Conservation (phyloP, 257 asterid species). For the Dorcoceras hygrometricum region DNA sequence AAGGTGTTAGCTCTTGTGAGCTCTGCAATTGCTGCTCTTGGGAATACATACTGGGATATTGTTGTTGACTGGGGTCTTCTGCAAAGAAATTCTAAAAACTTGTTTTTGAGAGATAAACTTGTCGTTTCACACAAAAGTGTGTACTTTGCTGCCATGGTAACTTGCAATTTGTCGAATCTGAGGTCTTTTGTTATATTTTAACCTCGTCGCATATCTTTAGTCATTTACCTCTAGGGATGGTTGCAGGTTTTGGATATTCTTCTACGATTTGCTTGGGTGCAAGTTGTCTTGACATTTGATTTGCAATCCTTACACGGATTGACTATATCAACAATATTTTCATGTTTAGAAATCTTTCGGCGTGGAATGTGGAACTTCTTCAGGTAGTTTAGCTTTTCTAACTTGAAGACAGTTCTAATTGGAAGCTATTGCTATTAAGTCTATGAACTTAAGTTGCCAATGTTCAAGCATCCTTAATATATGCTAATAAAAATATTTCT, state of each 20-base stretch:
- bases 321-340: constrained; percentile 44
- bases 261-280: constrained; percentile 86
- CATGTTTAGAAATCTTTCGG: constrained; percentile 74
- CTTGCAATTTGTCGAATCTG: neutral
- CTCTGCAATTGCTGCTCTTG: constrained; percentile 52
- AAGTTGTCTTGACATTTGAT: constrained; percentile 48
- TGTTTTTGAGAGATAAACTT: constrained; percentile 63
- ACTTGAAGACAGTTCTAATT: neutral
- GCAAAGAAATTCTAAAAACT: constrained; percentile 57
- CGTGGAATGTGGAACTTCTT: constrained; percentile 94
- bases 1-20: constrained; percentile 57
- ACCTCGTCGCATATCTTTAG: neutral
- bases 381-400: constrained; percentile 46
- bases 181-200: neutral
- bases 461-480: neutral
- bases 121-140: constrained; percentile 46
- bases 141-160: constrained; percentile 70
- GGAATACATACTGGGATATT: constrained; percentile 80
- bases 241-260: constrained; percentile 64
- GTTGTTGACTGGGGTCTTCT: constrained; percentile 86
- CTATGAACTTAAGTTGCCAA: too few relatives aligned
- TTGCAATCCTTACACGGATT: constrained; percentile 55
- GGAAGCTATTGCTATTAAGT: neutral
- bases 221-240: constrained; percentile 1
- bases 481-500: too few relatives aligned